phyloP scores from a whole-genome alignment of 2,329 filamentous ascomycete genomes.

The Talaromyces sp. region DNA sequence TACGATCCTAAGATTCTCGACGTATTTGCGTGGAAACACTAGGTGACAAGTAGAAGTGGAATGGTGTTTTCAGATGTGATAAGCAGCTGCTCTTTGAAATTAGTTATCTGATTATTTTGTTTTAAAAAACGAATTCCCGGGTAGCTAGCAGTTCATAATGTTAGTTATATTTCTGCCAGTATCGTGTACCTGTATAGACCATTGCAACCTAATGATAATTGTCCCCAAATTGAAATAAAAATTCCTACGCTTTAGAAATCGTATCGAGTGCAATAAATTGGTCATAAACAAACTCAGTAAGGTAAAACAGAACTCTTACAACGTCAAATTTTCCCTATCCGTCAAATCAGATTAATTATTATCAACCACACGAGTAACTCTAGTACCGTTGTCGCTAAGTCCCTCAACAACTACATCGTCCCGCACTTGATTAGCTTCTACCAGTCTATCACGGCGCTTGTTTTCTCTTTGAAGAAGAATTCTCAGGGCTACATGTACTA shows the following conservation, averaged over 20 bases:
- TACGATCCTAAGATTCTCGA: too few species aligned
- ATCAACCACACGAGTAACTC: conserved; percentile 25
- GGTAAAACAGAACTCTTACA: conserved; percentile 12
- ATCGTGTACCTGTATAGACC: background rate
- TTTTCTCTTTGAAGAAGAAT: conserved; percentile 38
- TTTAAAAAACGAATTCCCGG: too few species aligned
- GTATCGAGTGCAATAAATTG: background rate
- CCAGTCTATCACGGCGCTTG: conserved; percentile 29
- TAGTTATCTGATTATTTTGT: too few species aligned
- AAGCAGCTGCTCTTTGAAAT: too few species aligned
- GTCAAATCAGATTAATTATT: conserved; percentile 32
- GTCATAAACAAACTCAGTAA: background rate
- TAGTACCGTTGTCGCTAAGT: conserved; percentile 17
- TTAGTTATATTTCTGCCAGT: too few species aligned
- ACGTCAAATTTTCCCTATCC: conserved; percentile 29
- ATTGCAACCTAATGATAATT: background rate
- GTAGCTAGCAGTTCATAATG: too few species aligned
- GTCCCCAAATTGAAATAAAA: background rate
- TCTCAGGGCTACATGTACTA: conserved; percentile 35
- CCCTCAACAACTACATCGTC: conserved; percentile 21
- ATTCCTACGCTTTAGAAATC: background rate
- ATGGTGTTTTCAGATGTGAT: too few species aligned
- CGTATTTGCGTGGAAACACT: too few species aligned
- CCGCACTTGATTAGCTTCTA: conserved; percentile 14
- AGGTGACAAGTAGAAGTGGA: too few species aligned